Percentiles rank a stretch among this genome's conserved stretches.
These are phyloP conservation scores for Taphrina communis DNA, from an alignment of 1,139 yeast genomes.

Conservation along the genomic window DNA sequence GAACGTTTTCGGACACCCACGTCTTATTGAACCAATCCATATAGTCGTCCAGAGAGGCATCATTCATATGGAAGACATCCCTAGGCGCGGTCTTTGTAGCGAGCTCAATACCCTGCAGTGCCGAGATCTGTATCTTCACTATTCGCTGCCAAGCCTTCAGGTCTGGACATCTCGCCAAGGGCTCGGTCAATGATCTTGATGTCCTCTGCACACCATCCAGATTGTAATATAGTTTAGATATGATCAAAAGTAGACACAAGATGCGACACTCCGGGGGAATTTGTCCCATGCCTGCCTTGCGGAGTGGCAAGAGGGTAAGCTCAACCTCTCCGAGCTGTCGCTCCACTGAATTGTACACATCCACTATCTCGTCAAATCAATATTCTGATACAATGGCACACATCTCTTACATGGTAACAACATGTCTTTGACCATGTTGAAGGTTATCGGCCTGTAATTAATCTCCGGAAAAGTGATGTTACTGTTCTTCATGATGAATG, in stretches of 20 bases:
- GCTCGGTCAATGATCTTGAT: background rate
- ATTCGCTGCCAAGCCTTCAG: conserved; percentile 8
- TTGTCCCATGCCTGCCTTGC: background rate
- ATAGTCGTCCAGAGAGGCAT: conserved; percentile 20
- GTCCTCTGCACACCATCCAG: conserved; percentile 23
- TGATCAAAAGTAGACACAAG: conserved; percentile 5
- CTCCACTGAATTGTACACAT: conserved; percentile 21
- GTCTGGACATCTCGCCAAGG: conserved; percentile 20
- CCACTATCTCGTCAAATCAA: conserved; percentile 18
- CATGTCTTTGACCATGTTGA: conserved; percentile 22
- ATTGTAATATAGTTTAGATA: conserved; percentile 21
- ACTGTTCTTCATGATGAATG: conserved; percentile 1
- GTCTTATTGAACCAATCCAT: conserved; percentile 24
- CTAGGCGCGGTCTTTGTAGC: conserved; percentile 26
- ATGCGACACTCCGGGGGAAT: conserved; percentile 25
- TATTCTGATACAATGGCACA: too few species aligned
- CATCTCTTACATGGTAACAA: conserved; percentile 24
- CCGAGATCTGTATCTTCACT: conserved; percentile 11
- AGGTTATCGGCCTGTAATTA: conserved; percentile 25
- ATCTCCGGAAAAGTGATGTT: conserved; percentile 17
- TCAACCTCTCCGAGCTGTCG: background rate
- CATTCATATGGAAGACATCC: conserved; percentile 23
- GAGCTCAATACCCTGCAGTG: conserved; percentile 24
- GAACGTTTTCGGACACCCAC: conserved; percentile 2
- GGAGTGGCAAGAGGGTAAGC: background rate